Base-by-base conservation (phyloP, 1,284 basidiomycete species). In the Pseudozyma tsukubaensis region DNA sequence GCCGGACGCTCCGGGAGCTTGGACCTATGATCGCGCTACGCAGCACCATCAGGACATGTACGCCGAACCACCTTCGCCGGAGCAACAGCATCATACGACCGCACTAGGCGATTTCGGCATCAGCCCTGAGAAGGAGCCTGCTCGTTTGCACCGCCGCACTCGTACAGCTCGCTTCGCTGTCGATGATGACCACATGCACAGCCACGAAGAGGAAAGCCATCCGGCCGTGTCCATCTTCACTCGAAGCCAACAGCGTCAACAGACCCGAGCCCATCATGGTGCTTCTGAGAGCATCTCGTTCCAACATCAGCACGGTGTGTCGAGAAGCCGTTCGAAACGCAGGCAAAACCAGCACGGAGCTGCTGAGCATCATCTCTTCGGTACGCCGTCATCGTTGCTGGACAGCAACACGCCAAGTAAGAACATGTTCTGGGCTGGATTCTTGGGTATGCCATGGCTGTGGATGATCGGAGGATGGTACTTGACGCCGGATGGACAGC, bases 381-480 rank as follows among this genome's bases (percentile, higher is more conserved):
- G 44, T 0, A 66, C 56, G 7, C 62, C 72, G 1, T 50, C 67
- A 4, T 40, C 59, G 34, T 19, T 77, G 42, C 45, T 76, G 34
- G 75, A 77, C 13, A 35, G 61, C 34, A 66, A 52, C 19, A 44
- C 51, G 14, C 77, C 75, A 5, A 70, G 72, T 60, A 69, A 68
- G 37, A 73, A 63, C 59, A 66, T 81, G 55, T 81, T 81, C 62
- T 79, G 67, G 60, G 75, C 75, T 11, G 79, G 79, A 12, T 81
- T 81, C 62, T 61, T 77, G 16, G 72, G 72, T 40, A 81, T 81
- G 79, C 79, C 79, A 16, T 81, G 79, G 79, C 63, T 81, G 18
- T 81, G 79, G 79, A 72, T 81, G 45, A 69, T 81, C 19, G 79
- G 79, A 9, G 79, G 79, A 18, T 81, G 79, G 79, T 74, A 62